Conservation (phyloP, 2,329 filamentous ascomycete species). For the Alternaria panax region DNA sequence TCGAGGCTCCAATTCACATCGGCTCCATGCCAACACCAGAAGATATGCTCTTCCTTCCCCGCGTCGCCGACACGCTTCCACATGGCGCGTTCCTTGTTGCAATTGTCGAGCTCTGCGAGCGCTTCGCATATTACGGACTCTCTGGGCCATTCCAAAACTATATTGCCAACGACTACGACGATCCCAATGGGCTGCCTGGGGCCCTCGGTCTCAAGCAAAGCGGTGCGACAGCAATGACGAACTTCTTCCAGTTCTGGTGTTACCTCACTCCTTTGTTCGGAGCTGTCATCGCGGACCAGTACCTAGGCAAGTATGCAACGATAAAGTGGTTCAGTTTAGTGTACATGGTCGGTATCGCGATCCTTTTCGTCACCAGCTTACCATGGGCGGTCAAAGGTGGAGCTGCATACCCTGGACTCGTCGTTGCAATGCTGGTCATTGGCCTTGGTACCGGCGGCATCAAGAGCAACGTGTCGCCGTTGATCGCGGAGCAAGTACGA, state of each 20-base stretch:
- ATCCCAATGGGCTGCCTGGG: conserved; percentile 52
- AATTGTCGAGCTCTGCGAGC: conserved; percentile 58
- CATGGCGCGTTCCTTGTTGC: conserved; percentile 57
- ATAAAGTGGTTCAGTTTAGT: conserved; percentile 71
- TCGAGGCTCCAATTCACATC: conserved; percentile 21
- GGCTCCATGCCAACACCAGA: conserved; percentile 37
- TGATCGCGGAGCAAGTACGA: conserved; percentile 59
- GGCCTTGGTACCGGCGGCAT: conserved; percentile 81
- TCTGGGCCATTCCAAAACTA: conserved; percentile 61
- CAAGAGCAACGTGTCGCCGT: conserved; percentile 74
- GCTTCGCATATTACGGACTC: conserved; percentile 57
- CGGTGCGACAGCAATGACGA: conserved; percentile 55
- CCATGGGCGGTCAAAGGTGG: conserved; percentile 68
- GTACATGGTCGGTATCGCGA: conserved; percentile 70
- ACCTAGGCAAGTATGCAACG: conserved; percentile 73
- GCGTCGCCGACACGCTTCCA: conserved; percentile 55
- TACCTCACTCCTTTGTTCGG: conserved; percentile 58
- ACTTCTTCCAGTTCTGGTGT: conserved; percentile 59
- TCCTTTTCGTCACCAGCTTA: conserved; percentile 71
- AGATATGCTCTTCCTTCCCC: conserved; percentile 37
- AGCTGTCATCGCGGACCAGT: conserved; percentile 69
- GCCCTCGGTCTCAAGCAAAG: conserved; percentile 53
- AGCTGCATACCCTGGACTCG: conserved; percentile 68
- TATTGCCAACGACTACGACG: conserved; percentile 53
- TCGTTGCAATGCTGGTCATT: conserved; percentile 70